These are phyloP conservation scores for Fusarium graminum DNA, from an alignment of 2,329 filamentous ascomycete genomes.

Conservation along the genomic window DNA sequence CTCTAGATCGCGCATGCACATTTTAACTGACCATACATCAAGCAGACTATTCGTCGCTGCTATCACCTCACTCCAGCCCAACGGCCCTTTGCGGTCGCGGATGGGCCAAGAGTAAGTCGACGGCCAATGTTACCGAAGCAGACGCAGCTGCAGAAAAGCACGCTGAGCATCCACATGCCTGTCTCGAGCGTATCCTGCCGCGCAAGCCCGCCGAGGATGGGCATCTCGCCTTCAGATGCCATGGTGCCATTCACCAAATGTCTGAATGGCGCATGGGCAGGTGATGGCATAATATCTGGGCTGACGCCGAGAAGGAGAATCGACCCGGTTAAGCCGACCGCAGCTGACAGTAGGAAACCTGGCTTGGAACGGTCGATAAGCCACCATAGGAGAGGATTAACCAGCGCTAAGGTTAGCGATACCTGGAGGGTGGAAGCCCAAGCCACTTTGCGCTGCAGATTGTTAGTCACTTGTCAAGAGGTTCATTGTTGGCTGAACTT, in stretches of 20 bases:
- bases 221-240: slow-evolving; percentile 27
- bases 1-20: slow-evolving; percentile 6
- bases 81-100: slow-evolving; percentile 58
- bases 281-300: slow-evolving; percentile 81
- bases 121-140: slow-evolving; percentile 97
- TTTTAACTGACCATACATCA: background rate
- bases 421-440: slow-evolving; percentile 97
- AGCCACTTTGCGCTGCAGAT: slow-evolving; percentile 81
- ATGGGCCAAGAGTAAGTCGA: slow-evolving; percentile 71
- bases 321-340: slow-evolving; percentile 81
- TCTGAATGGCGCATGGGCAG: slow-evolving; percentile 58
- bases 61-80: slow-evolving; percentile 60
- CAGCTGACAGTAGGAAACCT: slow-evolving; percentile 82
- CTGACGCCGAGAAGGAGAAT: slow-evolving; percentile 79
- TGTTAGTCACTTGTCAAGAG: slow-evolving; percentile 28
- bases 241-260: slow-evolving; percentile 35
- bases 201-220: slow-evolving; percentile 64
- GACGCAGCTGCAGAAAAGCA: slow-evolving; percentile 93
- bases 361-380: slow-evolving; percentile 90
- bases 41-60: background rate
- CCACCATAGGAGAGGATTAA: slow-evolving; percentile 96
- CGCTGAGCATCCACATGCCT: slow-evolving; percentile 90
- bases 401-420: slow-evolving; percentile 87
- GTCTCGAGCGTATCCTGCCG: slow-evolving; percentile 76
- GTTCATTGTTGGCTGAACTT: slow-evolving; percentile 55